Percentiles rank a stretch among this genome's conserved stretches.
Conservation (phyloP, 2,329 filamentous ascomycete species). For the Trichoderma sp. region DNA sequence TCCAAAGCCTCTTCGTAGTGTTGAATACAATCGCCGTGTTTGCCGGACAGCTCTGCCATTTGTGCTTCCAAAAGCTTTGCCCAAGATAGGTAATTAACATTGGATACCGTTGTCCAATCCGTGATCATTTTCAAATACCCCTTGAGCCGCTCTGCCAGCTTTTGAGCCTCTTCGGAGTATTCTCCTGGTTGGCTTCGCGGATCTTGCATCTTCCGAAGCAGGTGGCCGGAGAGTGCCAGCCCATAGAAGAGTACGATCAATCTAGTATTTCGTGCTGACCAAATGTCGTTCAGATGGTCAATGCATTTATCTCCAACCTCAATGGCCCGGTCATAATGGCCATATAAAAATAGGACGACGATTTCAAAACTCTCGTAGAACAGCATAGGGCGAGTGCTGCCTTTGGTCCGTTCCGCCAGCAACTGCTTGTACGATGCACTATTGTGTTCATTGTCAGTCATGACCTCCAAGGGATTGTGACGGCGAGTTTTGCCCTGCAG, state of each 20-base stretch:
- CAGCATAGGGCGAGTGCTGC: constrained; percentile 65
- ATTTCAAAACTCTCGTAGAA: constrained; percentile 72
- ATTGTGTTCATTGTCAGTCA: constrained; percentile 71
- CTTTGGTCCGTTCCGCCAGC: constrained; percentile 55
- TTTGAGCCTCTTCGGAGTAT: constrained; percentile 48
- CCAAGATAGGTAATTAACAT: constrained; percentile 74
- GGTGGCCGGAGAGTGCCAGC: constrained; percentile 56
- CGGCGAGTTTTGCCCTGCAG: constrained; percentile 73
- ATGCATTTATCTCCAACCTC: constrained; percentile 59
- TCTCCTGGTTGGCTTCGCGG: constrained; percentile 50
- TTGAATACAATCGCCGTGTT: constrained; percentile 62
- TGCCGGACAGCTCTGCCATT: constrained; percentile 62
- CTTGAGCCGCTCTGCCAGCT: constrained; percentile 58
- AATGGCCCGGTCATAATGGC: constrained; percentile 63
- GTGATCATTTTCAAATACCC: constrained; percentile 64
- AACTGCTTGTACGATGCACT: constrained; percentile 62
- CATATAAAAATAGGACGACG: constrained; percentile 65
- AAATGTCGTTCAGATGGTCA: constrained; percentile 54
- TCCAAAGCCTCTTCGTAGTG: constrained; percentile 74
- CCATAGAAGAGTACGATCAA: constrained; percentile 64
- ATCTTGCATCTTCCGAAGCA: constrained; percentile 55
- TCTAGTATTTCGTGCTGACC: constrained; percentile 63
- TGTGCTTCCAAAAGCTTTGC: constrained; percentile 70
- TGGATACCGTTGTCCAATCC: constrained; percentile 64
- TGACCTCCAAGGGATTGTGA: constrained; percentile 56